Evolutionary conservation across 495 filamentous ascomycete species (phyloP).

Genomic region (Trichodelitschia bisporula): DNA sequence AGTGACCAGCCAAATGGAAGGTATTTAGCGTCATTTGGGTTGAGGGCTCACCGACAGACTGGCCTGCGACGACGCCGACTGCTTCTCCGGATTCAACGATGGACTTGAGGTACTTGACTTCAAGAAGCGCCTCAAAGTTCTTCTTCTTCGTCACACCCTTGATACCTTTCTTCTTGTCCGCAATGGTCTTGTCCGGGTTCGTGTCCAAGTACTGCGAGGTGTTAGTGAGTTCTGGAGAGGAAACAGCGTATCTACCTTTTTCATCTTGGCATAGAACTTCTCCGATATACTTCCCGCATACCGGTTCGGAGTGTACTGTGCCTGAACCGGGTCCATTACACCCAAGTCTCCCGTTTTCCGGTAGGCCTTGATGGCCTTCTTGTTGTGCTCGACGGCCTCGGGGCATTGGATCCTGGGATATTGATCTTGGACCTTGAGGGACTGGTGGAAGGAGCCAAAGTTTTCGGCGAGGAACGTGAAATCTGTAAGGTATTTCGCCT

Average conservation of each 20-base stretch:
- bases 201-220: conserved; percentile 37
- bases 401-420: conserved; percentile 19
- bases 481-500: conserved; percentile 73
- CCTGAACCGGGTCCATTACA: conserved; percentile 52
- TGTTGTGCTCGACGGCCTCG: conserved; percentile 20
- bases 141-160: conserved; percentile 35
- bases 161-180: conserved; percentile 44
- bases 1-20: conserved; percentile 97
- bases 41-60: conserved; percentile 89
- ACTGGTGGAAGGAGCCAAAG: conserved; percentile 27
- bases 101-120: conserved; percentile 80
- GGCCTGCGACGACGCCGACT: conserved; percentile 90
- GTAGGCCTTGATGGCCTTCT: conserved; percentile 33
- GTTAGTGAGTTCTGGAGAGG: conserved; percentile 9
- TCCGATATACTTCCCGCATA: conserved; percentile 76
- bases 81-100: conserved; percentile 91
- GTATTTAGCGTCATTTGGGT: conserved; percentile 99
- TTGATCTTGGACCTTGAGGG: conserved; percentile 25
- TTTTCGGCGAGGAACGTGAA: conserved; percentile 83
- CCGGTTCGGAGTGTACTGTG: conserved; percentile 46
- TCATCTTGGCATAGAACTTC: conserved; percentile 31
- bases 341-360: conserved; percentile 40
- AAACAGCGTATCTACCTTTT: conserved; percentile 9
- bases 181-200: conserved; percentile 53
- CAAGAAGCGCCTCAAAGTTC: conserved; percentile 56